Base-by-base conservation (phyloP, 108 stramenopile genomes). In the Hondaea fermentalgiana region DNA sequence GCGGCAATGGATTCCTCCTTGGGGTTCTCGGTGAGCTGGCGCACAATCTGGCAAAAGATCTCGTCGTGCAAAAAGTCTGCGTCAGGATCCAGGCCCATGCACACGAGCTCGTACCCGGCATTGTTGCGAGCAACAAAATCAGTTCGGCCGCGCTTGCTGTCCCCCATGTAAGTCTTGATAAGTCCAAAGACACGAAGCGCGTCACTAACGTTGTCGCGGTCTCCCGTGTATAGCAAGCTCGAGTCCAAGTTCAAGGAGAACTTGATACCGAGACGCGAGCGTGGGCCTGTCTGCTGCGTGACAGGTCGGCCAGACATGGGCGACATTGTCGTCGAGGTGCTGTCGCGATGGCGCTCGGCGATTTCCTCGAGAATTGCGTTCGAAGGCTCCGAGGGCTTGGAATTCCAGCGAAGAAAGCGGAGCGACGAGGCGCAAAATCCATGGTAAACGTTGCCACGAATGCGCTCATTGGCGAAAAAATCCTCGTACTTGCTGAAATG, bases 11-110 rank as follows among this genome's bases (percentile, higher is more conserved):
- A 89, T 4, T 49, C 91, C 35, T 51, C 57, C 55, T 57, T 88
- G 6, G 93, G 91, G 90, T 94, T 94, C 44, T 89, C 87, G 5
- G 88, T 90, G 58, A 94, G 93, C 92, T 94, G 93, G 87, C 92
- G 93, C 90, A 91, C 91, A 58, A 92, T 60, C 91, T 94, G 93
- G 28, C 92, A 72, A 88, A 91, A 91, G 28, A 92, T 53, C 91
- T 94, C 93, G 42, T 92, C 93, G 14, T 60, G 90, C 5, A 91
- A 55, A 51, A 25, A 47, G 16, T 83, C 76, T 43, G 45, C 51
- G 42, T 69, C 64, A 0, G 64, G 64, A 23, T 53, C 23, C 4
- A 83, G 45, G 3, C 76, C 76, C 49, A 47, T 83, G 51, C 45
- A 53, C n/a, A 83, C 51, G n/a, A 83, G 23, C 76, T 83, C 51